Evolutionary conservation across 108 stramenopile genomes (phyloP), one percentile per base, ranked within the genome.

Genomic region (Phaeodactylum tricornutum): DNA sequence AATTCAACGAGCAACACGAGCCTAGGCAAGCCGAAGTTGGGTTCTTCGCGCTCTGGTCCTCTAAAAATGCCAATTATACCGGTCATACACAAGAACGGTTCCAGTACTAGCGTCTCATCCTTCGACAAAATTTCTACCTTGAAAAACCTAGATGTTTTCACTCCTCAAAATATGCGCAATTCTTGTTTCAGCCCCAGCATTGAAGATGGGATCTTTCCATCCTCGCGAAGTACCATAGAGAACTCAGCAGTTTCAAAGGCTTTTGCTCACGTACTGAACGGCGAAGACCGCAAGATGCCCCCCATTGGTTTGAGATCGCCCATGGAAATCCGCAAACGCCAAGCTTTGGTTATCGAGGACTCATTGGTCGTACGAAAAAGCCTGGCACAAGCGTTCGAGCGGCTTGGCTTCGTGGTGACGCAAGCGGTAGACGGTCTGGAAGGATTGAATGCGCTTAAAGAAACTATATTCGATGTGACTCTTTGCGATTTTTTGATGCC

Each of bases 401-500:
- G 70, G 6, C 53, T 71, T 23, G 84, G 77, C 8, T 83, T 71
- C 41, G 51, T 72, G 30, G 81, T 78, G 1, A 50, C 58, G 1
- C 54, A 68, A 24, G 89, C 89, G 7, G 61, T 62, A 25, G 73
- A 92, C 52, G 89, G 89, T 14, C 39, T 81, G 49, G 61, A 84
- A 49, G 84, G 84, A 15, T 62, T 84, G 32, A 55, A 71, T 34
- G 36, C 39, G 15, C 32, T 92, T 45, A 57, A 79, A 35, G 8
- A 20, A 31, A 45, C 44, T 4, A 27, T 51, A 7, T 91, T 76
- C 50, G 81, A 85, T 53, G 17, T 91, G 8, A 72, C 71, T 3
- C 28, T 91, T 11, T 71, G 71, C 30, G 84, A 91, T 48, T 83
- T 84, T 57, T 49, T 85, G 27, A 91, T 91, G 88, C 88, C 88